Base-by-base conservation (phyloP, 2,329 filamentous ascomycete genomes). In the Chrysoporthe deuterocubensis region DNA sequence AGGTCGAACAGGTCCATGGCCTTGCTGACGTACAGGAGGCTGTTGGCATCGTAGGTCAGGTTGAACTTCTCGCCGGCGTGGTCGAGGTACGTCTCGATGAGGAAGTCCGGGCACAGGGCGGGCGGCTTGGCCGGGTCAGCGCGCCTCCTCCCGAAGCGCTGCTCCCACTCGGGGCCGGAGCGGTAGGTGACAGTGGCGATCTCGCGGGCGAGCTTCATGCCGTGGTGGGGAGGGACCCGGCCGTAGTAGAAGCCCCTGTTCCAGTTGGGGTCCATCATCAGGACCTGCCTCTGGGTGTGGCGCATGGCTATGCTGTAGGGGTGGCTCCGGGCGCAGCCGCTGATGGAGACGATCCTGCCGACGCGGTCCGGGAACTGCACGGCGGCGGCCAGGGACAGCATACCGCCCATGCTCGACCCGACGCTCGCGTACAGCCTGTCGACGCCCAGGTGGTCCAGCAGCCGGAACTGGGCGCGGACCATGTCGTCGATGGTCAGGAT, bases 261-360 rank as follows among this genome's bases (percentile, higher is more conserved):
- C 96, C 96, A 99, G 75, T 97, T 94, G 2, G 94, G 94, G 75
- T 99, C 96, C 91, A 97, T 97, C 94, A 99, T 98, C 60, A 99
- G 86, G 0, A 97, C 96, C 81, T 98, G 96, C 40, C 96, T 90
- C 80, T 99, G 96, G 0, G 95, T 97, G 80, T 99, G 96, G 65
- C 96, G 90, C 95, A 99, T 97, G 44, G 96, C 96, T 77, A 99
- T 97, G 78, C 94, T 97, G 82, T 99, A 99, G 0, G 96, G 96
- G 77, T 99, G 96, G 73, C 92, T 96, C 71, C 96, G 86, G 0
- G 95, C 96, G 78, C 96, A 99, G 14, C 95, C 96, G 75, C 92
- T 96, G 75, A 98, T 96, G 74, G 90, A 95, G 48, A 94, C 92
- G 71, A 99, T 87, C 72, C 91, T 90, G 50, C 89, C 89, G 2